Conservation (phyloP, 2,329 filamentous ascomycete species). For the Neobulgaria alba region DNA sequence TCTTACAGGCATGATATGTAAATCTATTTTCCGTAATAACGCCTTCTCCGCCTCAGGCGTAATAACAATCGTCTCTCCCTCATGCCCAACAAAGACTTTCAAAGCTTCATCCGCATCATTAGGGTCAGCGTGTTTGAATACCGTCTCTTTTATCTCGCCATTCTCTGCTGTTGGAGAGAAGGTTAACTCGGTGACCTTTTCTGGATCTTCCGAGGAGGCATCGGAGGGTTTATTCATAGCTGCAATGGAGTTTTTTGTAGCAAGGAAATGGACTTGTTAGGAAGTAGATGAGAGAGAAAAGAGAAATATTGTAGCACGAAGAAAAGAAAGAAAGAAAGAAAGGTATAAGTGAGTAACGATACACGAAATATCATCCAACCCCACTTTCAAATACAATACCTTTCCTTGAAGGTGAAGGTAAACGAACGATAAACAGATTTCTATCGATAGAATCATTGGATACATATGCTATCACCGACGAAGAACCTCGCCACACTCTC, state of each 20-base stretch:
- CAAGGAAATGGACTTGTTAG: too few species aligned
- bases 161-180: slow-evolving; percentile 13
- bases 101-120: slow-evolving; percentile 37
- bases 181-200: slow-evolving; percentile 10
- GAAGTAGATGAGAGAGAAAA: too few species aligned
- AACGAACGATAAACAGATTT: too few species aligned
- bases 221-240: slow-evolving; percentile 13
- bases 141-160: slow-evolving; percentile 13
- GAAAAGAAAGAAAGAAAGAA: too few species aligned
- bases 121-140: slow-evolving; percentile 30
- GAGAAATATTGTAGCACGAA: too few species aligned
- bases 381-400: too few species aligned
- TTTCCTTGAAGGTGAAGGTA: too few species aligned
- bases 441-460: too few species aligned
- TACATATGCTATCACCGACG: too few species aligned
- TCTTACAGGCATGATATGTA: slow-evolving; percentile 35
- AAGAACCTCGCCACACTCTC: too few species aligned
- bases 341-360: too few species aligned
- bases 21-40: slow-evolving; percentile 38
- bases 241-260: slow-evolving; percentile 2
- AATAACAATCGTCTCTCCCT: slow-evolving; percentile 30
- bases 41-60: slow-evolving; percentile 33
- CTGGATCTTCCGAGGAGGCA: slow-evolving; percentile 10
- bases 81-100: slow-evolving; percentile 33
- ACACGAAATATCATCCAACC: too few species aligned